phyloP scores from a whole-genome alignment of 2,329 filamentous ascomycete genomes.

The Fusarium armeniacum region DNA sequence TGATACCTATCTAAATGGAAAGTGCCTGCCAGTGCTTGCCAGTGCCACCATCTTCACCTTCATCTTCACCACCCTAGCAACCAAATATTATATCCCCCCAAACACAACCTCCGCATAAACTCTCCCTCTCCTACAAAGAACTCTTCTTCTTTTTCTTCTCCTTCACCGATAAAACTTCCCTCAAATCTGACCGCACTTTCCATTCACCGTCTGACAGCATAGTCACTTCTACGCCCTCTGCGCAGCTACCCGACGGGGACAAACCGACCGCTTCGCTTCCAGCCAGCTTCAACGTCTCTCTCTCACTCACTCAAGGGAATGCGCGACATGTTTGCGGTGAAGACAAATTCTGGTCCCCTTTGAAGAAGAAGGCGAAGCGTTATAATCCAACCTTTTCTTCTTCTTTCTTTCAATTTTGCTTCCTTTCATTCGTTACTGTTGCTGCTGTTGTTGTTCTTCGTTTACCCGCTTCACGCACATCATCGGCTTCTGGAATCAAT shows the following conservation, averaged over 20 bases:
- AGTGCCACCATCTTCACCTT: slow-evolving; percentile 13
- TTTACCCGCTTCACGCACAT: slow-evolving; percentile 11
- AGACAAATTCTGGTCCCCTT: slow-evolving; percentile 7
- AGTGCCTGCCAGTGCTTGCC: slow-evolving; percentile 20
- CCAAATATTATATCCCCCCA: neutral
- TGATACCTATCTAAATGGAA: neutral
- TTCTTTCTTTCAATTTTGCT: neutral
- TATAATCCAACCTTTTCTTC: neutral
- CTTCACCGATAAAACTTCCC: slow-evolving; percentile 1
- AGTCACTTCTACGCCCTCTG: slow-evolving; percentile 4
- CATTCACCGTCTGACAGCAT: slow-evolving; percentile 8
- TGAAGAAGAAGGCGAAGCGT: neutral
- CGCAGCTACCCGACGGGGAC: slow-evolving; percentile 36
- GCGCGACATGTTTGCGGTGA: neutral
- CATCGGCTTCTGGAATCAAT: slow-evolving; percentile 20
- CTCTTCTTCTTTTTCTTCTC: too few species aligned
- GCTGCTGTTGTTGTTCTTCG: slow-evolving; percentile 1
- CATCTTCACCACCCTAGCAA: slow-evolving; percentile 2
- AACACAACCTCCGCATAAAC: slow-evolving; percentile 4
- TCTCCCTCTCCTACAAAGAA: neutral
- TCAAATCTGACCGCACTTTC: slow-evolving; percentile 21
- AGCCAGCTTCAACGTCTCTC: slow-evolving; percentile 1
- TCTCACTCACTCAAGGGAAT: neutral
- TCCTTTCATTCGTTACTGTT: neutral
- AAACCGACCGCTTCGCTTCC: slow-evolving; percentile 23